These are phyloP conservation scores for Phlyctochytrium arcticum DNA, from an alignment of 192 early-diverging fungal genomes.

Conservation along the genomic window DNA sequence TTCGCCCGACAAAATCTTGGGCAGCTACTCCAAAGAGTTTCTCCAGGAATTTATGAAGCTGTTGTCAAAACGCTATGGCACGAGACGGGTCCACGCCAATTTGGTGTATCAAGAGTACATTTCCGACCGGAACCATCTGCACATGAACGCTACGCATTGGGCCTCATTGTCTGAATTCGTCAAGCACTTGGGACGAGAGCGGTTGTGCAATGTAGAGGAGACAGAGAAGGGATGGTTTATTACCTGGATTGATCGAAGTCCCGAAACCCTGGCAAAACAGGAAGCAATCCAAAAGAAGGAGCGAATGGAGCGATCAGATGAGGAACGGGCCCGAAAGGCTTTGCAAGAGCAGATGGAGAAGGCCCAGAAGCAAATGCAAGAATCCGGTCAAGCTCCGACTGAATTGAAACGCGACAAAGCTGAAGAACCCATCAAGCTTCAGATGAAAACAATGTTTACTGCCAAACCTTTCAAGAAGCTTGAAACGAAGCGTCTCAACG, in stretches of 20 bases:
- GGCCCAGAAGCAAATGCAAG: constrained; percentile 49
- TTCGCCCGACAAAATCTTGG: constrained; percentile 68
- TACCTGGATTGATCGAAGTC: constrained; percentile 86
- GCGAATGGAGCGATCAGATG: constrained; percentile 76
- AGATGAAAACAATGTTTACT: constrained; percentile 38
- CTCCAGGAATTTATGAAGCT: constrained; percentile 77
- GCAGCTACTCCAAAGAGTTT: constrained; percentile 78
- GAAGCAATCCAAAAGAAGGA: constrained; percentile 76
- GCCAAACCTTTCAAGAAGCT: constrained; percentile 18
- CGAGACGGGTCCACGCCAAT: constrained; percentile 83
- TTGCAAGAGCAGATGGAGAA: constrained; percentile 81
- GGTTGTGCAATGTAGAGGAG: constrained; percentile 82
- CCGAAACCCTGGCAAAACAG: constrained; percentile 79
- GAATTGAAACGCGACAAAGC: constrained; percentile 63
- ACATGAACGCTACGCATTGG: constrained; percentile 97
- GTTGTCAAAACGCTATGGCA: constrained; percentile 74
- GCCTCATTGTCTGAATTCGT: constrained; percentile 83
- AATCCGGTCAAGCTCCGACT: constrained; percentile 28
- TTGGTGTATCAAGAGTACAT: constrained; percentile 97
- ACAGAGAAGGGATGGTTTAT: constrained; percentile 88
- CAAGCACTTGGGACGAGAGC: constrained; percentile 79
- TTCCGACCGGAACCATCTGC: constrained; percentile 81
- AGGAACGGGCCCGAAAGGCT: constrained; percentile 73
- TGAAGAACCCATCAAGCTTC: constrained; percentile 71
- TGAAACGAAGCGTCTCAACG: constrained; percentile 26